Base-by-base conservation (phyloP, 1,139 yeast species). In the Kurtzmaniella quercitrusa region DNA sequence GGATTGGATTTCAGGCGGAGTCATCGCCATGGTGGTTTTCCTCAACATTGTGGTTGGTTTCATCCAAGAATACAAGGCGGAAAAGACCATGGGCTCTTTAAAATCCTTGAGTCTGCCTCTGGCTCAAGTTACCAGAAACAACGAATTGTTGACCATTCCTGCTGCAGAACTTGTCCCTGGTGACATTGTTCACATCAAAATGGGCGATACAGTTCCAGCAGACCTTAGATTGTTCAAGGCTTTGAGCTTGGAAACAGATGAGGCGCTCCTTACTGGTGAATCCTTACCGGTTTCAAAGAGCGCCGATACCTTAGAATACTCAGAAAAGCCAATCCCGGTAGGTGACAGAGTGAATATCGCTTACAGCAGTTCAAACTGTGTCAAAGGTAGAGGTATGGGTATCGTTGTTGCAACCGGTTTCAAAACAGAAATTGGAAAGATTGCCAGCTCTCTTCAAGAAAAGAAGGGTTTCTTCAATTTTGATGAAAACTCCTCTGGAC, bases 1-100 rank as follows among this genome's bases (percentile, higher is more conserved):
- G 46, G 94, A 85, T 63, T 85, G 88, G 85, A 86, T 85, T 46
- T 82, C 90, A 3, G 94, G 91, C 43, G 94, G 94, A 44, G 94
- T 86, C 27, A 83, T 86, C 58, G 83, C 80, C 1, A 83, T 79
- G 43, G 93, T 86, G 24, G 82, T 85, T 29, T 64, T 65, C 37
- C 72, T 86, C 49, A 86, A 86, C 58, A 81, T 85, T 40, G 65
- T 66, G 23, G 85, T 86, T 41, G 95, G 94, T 1, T 78, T 83
- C 44, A 63, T 79, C 50, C 94, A 86, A 60, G 90, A 84, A 58
- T 69, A 71, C 51, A 79, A 79, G 48, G 94, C 94, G 2, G 93
- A 85, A 53, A 79, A 83, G 60, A 85, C 94, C 1, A 85, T 86
- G 90, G 88, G 85, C 29, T 81, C 91, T 1, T 73, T 86, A 44